Evolutionary conservation across 306 rosid genomes (phyloP).

Genomic region (barrel medic (Medicago truncatula)): DNA sequence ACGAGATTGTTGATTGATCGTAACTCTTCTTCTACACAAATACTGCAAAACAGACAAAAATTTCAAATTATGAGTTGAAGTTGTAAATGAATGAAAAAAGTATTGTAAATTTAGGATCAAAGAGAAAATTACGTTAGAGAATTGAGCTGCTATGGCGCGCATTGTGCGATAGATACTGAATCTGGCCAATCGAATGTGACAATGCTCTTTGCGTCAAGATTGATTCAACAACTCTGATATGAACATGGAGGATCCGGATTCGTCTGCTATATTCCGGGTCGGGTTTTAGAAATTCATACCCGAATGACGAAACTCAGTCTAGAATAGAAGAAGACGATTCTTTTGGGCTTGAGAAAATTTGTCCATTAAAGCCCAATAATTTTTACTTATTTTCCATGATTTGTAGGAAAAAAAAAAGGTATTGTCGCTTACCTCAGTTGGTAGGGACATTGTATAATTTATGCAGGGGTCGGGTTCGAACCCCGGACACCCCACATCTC

Average conservation of each 20-base stretch:
- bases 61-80: neutral
- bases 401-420: too few relatives aligned
- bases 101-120: neutral
- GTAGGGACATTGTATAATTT: too few relatives aligned
- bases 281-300: neutral
- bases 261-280: neutral
- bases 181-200: neutral
- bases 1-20: conserved; percentile 52
- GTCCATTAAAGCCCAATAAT: too few relatives aligned
- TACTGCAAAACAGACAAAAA: conserved; percentile 48
- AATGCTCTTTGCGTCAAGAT: neutral
- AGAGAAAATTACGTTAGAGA: conserved; percentile 50
- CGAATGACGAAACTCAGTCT: neutral
- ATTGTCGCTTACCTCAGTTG: too few relatives aligned
- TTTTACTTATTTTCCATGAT: too few relatives aligned
- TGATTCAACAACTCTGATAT: neutral
- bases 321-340: too few relatives aligned
- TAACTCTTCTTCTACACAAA: conserved; percentile 57
- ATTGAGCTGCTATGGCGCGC: conserved; percentile 62
- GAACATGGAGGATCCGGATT: neutral
- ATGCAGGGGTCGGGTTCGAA: too few relatives aligned
- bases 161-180: conserved; percentile 46
- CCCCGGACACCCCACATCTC: too few relatives aligned
- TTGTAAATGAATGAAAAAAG: neutral
- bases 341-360: too few relatives aligned